Conservation (phyloP, 1,139 yeast genomes). For the Blastobotrys capitulatus region DNA sequence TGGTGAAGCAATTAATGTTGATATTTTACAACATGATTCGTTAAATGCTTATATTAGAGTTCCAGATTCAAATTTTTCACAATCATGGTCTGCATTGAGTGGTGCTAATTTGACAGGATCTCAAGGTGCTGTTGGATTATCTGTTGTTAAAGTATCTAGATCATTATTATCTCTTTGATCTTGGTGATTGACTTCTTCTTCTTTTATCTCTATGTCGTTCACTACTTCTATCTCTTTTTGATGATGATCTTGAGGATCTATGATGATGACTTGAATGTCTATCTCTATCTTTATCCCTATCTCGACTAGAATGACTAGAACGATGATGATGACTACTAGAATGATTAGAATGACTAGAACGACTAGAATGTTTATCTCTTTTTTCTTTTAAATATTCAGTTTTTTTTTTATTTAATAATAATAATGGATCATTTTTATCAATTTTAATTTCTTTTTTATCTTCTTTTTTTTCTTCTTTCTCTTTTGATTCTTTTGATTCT, state of each 20-base stretch:
- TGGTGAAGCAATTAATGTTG: conserved; percentile 42
- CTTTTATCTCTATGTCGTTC: too few relatives aligned
- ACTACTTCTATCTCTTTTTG: neutral
- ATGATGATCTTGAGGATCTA: neutral
- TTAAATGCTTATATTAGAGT: conserved; percentile 26
- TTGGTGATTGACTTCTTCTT: neutral
- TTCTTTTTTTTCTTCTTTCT: conserved; percentile 12
- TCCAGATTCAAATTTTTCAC: conserved; percentile 23
- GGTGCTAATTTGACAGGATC: conserved; percentile 16
- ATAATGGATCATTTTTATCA: conserved; percentile 5
- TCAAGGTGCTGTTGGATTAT: conserved; percentile 19
- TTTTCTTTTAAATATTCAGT: neutral
- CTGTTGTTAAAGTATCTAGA: conserved; percentile 26
- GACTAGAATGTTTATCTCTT: neutral
- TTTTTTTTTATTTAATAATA: neutral
- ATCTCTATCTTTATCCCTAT: neutral
- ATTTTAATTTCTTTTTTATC: conserved; percentile 44
- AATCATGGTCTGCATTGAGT: conserved; percentile 24
- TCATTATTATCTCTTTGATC: conserved; percentile 17
- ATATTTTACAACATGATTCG: conserved; percentile 31
- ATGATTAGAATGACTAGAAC: too few relatives aligned
- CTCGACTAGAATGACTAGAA: neutral
- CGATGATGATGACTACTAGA: neutral
- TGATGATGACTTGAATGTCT: neutral
- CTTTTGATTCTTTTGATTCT: conserved; percentile 8